A percentile compares a stretch with the other conserved stretches of the same genome.
Conservation (phyloP, 2,329 filamentous ascomycete genomes). For the Aspergillus hiratsukae region DNA sequence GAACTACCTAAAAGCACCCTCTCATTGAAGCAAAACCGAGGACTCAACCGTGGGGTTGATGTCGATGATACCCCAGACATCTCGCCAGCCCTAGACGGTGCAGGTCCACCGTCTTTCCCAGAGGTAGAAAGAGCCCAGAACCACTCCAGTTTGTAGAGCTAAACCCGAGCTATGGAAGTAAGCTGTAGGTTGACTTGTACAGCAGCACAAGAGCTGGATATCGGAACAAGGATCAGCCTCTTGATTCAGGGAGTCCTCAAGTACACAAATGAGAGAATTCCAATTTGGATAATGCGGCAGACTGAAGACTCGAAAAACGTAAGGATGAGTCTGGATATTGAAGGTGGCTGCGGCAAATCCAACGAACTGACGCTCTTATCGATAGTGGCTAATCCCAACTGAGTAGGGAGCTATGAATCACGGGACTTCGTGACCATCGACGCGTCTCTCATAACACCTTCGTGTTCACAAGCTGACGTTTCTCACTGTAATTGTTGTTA, state of each 20-base stretch:
- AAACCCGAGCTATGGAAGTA: background rate
- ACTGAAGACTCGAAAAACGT: background rate
- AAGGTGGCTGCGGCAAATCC: background rate
- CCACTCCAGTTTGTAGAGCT: constrained; percentile 35
- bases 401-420: constrained; percentile 10
- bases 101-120: constrained; percentile 16
- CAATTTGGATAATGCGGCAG: background rate
- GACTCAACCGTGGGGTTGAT: constrained; percentile 55
- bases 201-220: background rate
- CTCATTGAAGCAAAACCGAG: constrained; percentile 74
- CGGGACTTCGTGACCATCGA: constrained; percentile 24
- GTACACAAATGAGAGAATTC: background rate
- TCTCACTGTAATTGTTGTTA: background rate
- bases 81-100: constrained; percentile 18
- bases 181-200: background rate
- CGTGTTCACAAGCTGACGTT: background rate
- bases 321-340: background rate
- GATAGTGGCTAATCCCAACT: constrained; percentile 1
- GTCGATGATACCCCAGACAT: constrained; percentile 40
- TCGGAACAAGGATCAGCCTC: background rate
- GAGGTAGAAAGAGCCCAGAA: constrained; percentile 31
- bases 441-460: constrained; percentile 10
- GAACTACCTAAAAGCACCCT: constrained; percentile 60
- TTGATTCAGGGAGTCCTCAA: background rate
- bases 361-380: background rate